Base-by-base conservation (phyloP, 106 monocot genomes). In the Acorus calamus region DNA sequence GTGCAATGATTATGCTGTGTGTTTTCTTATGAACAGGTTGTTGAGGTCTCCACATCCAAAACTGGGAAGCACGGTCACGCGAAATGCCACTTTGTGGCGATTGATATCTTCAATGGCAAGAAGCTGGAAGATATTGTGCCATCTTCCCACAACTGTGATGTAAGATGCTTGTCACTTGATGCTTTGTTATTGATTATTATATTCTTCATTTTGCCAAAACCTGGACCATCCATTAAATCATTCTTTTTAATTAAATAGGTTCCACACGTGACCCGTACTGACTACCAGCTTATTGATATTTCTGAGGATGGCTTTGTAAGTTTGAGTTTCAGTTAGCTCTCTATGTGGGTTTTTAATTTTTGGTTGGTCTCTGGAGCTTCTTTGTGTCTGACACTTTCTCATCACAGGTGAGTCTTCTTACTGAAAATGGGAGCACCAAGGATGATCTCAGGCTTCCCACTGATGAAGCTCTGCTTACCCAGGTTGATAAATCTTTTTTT, bases 231-330 rank as follows among this genome's bases (percentile, higher is more conserved):
- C 28, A 28, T 28, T 28, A 28, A 28, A 28, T 28, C 28, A 28
- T 28, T 28, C 28, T 28, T 28, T 28, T 28, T 28, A 28, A 28
- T 28, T 28, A 28, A 28, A 28, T 28, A 77, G 71, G 77, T 71
- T 59, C 77, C 71, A 52, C 70, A 71, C 61, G 76, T 77, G 54
- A 71, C 50, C 55, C 71, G 76, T 55, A 77, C 71, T 49, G 76
- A 77, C 55, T 77, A 77, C 50, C 76, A 77, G 52, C 76, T 77
- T 44, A 77, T 77, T 13, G 76, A 77, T 65, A 77, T 77, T 43
- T 59, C 76, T 77, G 76, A 77, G 46, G 71, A 66, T 70, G 71
- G 71, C 50, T 77, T 70, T 71, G 71, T 77, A 77, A 50, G 77
- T 55, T 5, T 13, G 42, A 42, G 13, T 45, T 11, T 5, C 61